Evolutionary conservation across 768 basidiomycete genomes (phyloP), one percentile per base, ranked within the genome.

Genomic region (Mycena kentingensis): DNA sequence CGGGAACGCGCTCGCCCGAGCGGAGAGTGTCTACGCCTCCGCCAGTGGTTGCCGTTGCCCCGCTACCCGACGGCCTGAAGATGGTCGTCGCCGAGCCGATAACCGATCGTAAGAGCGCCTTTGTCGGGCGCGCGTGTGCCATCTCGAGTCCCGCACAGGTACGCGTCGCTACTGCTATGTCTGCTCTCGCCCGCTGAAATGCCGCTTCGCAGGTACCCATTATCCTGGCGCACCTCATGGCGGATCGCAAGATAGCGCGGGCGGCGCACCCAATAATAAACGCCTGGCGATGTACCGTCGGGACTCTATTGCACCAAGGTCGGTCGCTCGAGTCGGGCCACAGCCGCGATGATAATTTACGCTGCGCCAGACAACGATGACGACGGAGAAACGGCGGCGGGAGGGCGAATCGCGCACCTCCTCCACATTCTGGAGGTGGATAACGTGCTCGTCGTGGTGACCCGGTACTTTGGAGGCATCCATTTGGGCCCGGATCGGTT

Each of bases 311-410:
- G 46, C 87, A 92, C 67, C 88, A 91, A 79, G 90, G 89, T 87
- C 59, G 26, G 71, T 55, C 36, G 34, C 26, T 39, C 41, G 22
- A n/a, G 18, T 11, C 15, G 11, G n/a, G 25, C 18, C 26, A 22
- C 19, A 16, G 29, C 19, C 27, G 35, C 3, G 28, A 8, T 43
- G 35, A 34, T 26, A 19, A 19, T 22, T n/a, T 18, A 38, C 28
- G 8, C 16, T 41, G 5, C 44, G 41, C 13, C 18, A 93, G 95
- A 98, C 63, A 95, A 97, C 52, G 92, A 95, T 51, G 95, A 98
- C 54, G 90, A 98, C 52, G 92, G 94, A 2, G 96, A 99, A 72
- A 85, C 88, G 0, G 93, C 92, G 1, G 96, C 96, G 18, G 96
- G 96, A 4, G 85, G 88, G 36, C 81, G 96, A 16, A 71, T 98